Percentiles rank a stretch among this genome's conserved stretches.
phyloP scores from a whole-genome alignment of 441 rosid species.

The Geranium incanum region DNA sequence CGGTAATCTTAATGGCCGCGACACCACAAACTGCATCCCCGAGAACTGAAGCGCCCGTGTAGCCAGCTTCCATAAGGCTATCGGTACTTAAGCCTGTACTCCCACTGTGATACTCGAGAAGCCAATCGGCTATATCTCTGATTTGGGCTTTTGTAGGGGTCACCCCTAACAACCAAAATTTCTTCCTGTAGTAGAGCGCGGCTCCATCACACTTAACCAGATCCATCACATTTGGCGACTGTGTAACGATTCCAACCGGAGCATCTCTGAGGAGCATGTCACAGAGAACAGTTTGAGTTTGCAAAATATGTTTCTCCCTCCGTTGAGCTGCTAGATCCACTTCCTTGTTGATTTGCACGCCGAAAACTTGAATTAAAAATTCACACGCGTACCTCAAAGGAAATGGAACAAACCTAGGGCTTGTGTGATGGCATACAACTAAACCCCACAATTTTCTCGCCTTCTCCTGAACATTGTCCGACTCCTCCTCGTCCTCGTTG shows the following conservation, averaged over 20 bases:
- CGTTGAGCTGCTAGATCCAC: constrained; percentile 52
- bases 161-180: constrained; percentile 61
- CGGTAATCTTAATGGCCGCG: constrained; percentile 51
- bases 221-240: constrained; percentile 75
- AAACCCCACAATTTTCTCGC: constrained; percentile 67
- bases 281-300: constrained; percentile 62
- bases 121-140: constrained; percentile 58
- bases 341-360: constrained; percentile 69
- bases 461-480: constrained; percentile 35
- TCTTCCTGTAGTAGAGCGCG: constrained; percentile 51
- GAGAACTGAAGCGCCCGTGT: constrained; percentile 56
- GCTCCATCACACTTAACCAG: constrained; percentile 82
- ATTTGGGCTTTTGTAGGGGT: constrained; percentile 68
- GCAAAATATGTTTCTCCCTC: constrained; percentile 66
- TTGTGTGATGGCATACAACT: constrained; percentile 82
- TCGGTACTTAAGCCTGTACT: constrained; percentile 69
- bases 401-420: constrained; percentile 66
- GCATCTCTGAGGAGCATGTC: constrained; percentile 81
- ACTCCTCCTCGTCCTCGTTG: constrained; percentile 48
- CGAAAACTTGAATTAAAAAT: constrained; percentile 66
- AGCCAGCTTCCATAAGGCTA: constrained; percentile 80
- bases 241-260: constrained; percentile 64
- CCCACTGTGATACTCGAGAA: constrained; percentile 49
- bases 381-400: constrained; percentile 83
- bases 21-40: constrained; percentile 74